These are phyloP conservation scores for Nephromyces sp. DNA, from an alignment of 169 alveolate genomes.

Conservation along the genomic window DNA sequence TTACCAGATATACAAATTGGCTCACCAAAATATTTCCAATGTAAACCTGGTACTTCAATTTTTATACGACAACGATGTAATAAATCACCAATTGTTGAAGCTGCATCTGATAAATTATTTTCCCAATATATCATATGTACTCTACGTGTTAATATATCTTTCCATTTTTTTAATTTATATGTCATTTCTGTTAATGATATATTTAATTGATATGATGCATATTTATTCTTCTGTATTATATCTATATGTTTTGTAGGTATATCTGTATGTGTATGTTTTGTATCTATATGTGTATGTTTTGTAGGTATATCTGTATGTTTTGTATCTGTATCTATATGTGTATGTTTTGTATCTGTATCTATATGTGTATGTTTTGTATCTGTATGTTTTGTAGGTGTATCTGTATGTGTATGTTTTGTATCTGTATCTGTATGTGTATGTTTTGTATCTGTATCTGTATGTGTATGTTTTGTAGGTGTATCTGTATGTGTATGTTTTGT, in stretches of 20 bases:
- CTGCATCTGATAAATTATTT: constrained; percentile 30
- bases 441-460: constrained; percentile 10
- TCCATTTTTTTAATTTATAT: constrained; percentile 48
- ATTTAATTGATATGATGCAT: constrained; percentile 11
- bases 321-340: background rate
- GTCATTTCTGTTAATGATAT: constrained; percentile 30
- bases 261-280: background rate
- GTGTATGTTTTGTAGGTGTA: constrained; percentile 2
- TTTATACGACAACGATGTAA: constrained; percentile 35
- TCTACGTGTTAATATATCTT: constrained; percentile 34
- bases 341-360: constrained; percentile 2
- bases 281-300: constrained; percentile 1
- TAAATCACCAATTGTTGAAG: constrained; percentile 44
- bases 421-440: constrained; percentile 6
- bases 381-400: background rate
- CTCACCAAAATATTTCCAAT: constrained; percentile 32
- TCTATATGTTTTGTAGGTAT: background rate
- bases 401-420: background rate
- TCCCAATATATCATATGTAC: constrained; percentile 21
- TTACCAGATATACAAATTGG: constrained; percentile 12
- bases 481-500: background rate
- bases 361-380: constrained; percentile 2
- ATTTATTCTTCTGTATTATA: constrained; percentile 1
- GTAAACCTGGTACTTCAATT: constrained; percentile 47
- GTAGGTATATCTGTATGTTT: background rate